These are phyloP conservation scores for Ascobolus immersus DNA, from an alignment of 495 filamentous ascomycete genomes.

Conservation along the genomic window DNA sequence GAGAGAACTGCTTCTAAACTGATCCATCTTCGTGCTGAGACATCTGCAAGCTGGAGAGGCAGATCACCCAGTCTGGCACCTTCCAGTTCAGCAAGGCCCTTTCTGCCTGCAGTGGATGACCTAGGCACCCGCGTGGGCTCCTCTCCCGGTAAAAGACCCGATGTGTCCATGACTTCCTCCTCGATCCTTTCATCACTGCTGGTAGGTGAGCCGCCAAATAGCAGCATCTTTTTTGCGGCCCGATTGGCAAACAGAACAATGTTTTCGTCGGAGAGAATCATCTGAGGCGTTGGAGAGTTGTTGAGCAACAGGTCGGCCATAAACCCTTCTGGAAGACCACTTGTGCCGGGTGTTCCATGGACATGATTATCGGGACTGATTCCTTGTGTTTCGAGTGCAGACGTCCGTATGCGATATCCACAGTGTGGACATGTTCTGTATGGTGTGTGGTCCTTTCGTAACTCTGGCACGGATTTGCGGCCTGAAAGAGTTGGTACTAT, in stretches of 20 bases:
- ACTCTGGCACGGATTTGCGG: no score
- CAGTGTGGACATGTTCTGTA: neutral
- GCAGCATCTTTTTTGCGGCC: slow-evolving; percentile 6
- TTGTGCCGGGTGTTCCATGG: neutral
- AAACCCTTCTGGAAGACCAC: slow-evolving; percentile 7
- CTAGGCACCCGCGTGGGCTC: neutral
- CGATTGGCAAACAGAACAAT: slow-evolving; percentile 9
- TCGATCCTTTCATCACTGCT: neutral
- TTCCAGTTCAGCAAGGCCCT: neutral
- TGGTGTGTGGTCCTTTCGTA: no score
- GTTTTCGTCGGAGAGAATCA: slow-evolving; percentile 9
- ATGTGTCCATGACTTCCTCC: neutral
- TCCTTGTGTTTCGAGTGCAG: neutral
- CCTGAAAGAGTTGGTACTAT: no score
- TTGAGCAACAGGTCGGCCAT: slow-evolving; percentile 8
- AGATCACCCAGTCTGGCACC: neutral
- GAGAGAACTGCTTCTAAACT: no score
- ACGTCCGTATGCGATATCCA: neutral
- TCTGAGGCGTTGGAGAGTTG: slow-evolving; percentile 11
- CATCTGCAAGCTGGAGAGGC: no score
- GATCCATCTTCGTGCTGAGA: no score
- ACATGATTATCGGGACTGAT: neutral
- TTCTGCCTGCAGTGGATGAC: neutral
- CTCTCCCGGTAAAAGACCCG: neutral
- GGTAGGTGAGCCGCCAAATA: neutral